Evolutionary conservation across 257 asterid genomes (phyloP), one percentile per base, ranked within the genome.

Genomic region (Paraleonurus japonicus): DNA sequence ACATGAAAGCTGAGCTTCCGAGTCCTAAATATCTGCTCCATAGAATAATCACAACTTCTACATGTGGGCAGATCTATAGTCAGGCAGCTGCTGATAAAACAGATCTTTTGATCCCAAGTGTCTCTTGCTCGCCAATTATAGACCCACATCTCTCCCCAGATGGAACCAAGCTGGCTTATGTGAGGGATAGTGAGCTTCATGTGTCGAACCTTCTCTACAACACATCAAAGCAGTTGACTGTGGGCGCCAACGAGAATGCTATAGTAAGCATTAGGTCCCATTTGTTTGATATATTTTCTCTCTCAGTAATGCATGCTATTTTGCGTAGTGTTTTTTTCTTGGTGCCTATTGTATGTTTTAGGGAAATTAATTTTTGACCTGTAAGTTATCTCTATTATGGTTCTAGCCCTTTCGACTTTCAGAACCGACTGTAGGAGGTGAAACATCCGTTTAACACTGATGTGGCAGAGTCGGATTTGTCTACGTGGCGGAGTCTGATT

Each of bases 71-170:
- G 98, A 73, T 93, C 72, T 93, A 89, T 82, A 41, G 88, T 70
- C 95, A 90, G 85, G 90, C 86, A 61, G 54, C 64, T 73, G 75
- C 61, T 51, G 83, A 55, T 72, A 81, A 80, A 48, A 74, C 94
- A 60, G 92, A 89, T 74, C 91, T 89, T 73, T 84, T 81, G 84
- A 81, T 93, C 74, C 80, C 89, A 23, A 83, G 90, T 80, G 78
- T 78, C 17, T 75, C 96, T 61, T 70, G 81, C 61, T 86, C 90
- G 2, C 96, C 98, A 62, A 74, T 93, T 77, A 84, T 90, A 71
- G 98, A 93, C 83, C 96, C 98, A 51, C 98, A 86, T 76, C 67
- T 81, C 68, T 90, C 98, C 73, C 98, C 97, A 3, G 96, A 89
- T 80, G 97, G 98, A 61, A 79, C 95, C 70, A 87, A 70, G 89